These are phyloP conservation scores for Euphorbia neoarborescens DNA, from an alignment of 441 rosid species.

Conservation along the genomic window DNA sequence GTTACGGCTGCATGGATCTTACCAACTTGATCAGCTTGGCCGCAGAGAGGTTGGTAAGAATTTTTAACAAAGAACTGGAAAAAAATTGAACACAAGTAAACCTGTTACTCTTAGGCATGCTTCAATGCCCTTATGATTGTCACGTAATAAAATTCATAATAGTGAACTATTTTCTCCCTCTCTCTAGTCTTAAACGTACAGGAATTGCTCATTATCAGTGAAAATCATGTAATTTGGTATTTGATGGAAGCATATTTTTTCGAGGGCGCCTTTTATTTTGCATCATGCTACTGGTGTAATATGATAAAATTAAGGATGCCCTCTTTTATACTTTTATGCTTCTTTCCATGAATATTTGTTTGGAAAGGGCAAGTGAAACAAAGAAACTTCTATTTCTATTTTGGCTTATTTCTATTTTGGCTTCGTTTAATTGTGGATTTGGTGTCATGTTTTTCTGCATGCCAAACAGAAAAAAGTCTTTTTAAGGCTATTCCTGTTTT, in stretches of 20 bases:
- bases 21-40: constrained; percentile 80
- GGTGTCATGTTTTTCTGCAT: constrained; percentile 13
- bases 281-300: not conserved
- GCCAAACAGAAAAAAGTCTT: constrained; percentile 62
- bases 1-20: constrained; percentile 79
- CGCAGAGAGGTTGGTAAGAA: constrained; percentile 65
- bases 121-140: not conserved
- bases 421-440: not conserved
- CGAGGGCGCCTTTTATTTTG: not conserved
- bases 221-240: not conserved
- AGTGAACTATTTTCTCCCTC: not conserved
- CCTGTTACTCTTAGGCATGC: not conserved
- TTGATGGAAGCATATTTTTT: not conserved
- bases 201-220: not conserved
- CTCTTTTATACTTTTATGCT: not conserved
- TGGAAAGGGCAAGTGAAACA: not conserved
- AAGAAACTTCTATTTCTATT: not conserved
- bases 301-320: not conserved
- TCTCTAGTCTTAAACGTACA: not conserved
- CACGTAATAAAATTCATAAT: not conserved
- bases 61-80: constrained; percentile 13
- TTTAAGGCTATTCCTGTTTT: constrained; percentile 89
- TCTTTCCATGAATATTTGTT: not conserved
- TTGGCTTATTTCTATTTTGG: not conserved
- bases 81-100: not conserved